Evolutionary conservation across 768 basidiomycete genomes (phyloP).

Genomic region (Mycena kentingensis): DNA sequence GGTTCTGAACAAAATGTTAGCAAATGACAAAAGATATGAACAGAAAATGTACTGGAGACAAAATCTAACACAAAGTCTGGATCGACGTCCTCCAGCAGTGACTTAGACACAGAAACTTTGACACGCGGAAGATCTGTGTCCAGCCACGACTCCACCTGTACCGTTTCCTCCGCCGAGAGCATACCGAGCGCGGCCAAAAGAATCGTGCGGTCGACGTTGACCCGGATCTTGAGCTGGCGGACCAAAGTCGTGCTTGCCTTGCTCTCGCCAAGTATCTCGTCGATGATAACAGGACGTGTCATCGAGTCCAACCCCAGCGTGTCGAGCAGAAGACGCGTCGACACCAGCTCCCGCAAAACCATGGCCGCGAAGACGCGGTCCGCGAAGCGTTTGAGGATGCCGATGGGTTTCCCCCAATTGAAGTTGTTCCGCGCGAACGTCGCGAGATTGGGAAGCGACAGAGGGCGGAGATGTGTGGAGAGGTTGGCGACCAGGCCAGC

Average conservation of each 20-base stretch:
- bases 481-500: neutral
- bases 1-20: no score
- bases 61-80: no score
- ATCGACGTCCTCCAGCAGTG: no score
- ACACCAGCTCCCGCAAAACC: conserved; percentile 5
- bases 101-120: no score
- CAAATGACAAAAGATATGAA: no score
- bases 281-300: neutral
- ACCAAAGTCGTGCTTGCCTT: neutral
- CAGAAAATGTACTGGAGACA: no score
- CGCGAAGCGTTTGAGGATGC: conserved; percentile 9
- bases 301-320: neutral
- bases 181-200: neutral
- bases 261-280: neutral
- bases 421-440: conserved; percentile 8
- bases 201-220: neutral
- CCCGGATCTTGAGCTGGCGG: neutral
- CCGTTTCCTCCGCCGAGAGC: no score
- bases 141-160: no score
- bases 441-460: conserved; percentile 6
- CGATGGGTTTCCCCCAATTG: conserved; percentile 10
- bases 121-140: no score
- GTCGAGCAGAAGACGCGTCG: neutral
- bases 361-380: conserved; percentile 6
- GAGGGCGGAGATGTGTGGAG: neutral